Conservation (phyloP, 495 filamentous ascomycete species). For the Apodospora peruviana region DNA sequence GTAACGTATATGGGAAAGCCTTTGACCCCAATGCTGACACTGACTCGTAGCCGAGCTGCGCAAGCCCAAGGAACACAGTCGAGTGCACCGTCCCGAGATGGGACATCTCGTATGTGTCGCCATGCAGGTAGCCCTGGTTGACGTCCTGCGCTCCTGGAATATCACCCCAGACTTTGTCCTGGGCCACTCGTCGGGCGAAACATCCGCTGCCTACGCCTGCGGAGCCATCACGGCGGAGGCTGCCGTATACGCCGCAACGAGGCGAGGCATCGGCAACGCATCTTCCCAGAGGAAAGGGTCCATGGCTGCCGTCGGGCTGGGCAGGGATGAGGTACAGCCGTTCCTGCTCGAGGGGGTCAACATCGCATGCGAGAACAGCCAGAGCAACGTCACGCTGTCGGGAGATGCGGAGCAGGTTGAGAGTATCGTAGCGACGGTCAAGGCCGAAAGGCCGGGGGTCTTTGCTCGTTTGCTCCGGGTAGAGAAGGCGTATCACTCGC, state of each 20-base stretch:
- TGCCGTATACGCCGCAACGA: conserved; percentile 11
- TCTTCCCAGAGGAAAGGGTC: conserved; percentile 26
- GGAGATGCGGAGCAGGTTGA: conserved; percentile 30
- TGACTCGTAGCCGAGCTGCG: too few species aligned
- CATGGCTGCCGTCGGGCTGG: conserved; percentile 31
- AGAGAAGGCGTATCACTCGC: conserved; percentile 31
- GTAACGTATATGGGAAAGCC: too few species aligned
- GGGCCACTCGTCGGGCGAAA: conserved; percentile 30
- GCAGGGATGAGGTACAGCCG: background rate
- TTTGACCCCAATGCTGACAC: too few species aligned
- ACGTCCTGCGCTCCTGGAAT: conserved; percentile 11
- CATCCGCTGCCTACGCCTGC: conserved; percentile 23
- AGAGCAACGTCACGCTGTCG: conserved; percentile 35
- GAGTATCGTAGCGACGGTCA: conserved; percentile 8
- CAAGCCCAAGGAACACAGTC: too few species aligned
- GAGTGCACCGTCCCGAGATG: too few species aligned
- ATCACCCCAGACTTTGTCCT: conserved; percentile 18
- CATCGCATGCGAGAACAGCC: conserved; percentile 42
- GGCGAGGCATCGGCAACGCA: conserved; percentile 12
- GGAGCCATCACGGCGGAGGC: conserved; percentile 17
- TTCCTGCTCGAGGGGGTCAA: conserved; percentile 24
- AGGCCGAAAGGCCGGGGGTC: conserved; percentile 1
- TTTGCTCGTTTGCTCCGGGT: conserved; percentile 24
- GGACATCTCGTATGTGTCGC: too few species aligned
- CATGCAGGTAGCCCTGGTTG: conserved; percentile 18